These are phyloP conservation scores for Suillus clintonianus DNA, from an alignment of 768 basidiomycete species.

Conservation along the genomic window DNA sequence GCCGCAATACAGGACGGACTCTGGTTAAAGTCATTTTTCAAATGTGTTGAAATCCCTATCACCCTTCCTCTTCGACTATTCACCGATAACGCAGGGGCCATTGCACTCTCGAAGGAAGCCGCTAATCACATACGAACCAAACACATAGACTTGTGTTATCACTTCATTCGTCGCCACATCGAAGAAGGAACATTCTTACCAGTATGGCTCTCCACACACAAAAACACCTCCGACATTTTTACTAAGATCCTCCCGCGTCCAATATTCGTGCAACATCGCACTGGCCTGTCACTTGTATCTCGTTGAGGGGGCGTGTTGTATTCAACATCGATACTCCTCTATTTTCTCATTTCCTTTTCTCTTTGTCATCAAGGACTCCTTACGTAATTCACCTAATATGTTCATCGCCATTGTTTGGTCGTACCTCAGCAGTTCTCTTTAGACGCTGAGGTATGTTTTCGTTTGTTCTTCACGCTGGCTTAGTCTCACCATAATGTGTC, in stretches of 20 bases:
- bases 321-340: no score
- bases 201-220: background rate
- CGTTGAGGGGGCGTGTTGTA: background rate
- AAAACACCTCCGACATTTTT: background rate
- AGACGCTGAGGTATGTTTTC: no score
- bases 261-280: background rate
- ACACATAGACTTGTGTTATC: background rate
- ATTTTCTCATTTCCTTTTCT: no score
- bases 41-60: accelerated
- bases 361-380: no score
- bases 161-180: background rate
- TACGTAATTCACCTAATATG: no score
- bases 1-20: background rate
- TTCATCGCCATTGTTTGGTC: no score
- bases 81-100: background rate
- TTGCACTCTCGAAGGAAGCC: background rate
- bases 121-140: background rate
- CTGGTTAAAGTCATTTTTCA: background rate
- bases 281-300: background rate
- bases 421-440: no score
- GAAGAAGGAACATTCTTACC: background rate
- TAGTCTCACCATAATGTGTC: no score
- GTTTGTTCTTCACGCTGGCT: no score
- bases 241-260: background rate
- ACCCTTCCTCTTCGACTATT: background rate